Evolutionary conservation across 2,329 filamentous ascomycete genomes (phyloP).

Genomic region (Monosporascus sp.): DNA sequence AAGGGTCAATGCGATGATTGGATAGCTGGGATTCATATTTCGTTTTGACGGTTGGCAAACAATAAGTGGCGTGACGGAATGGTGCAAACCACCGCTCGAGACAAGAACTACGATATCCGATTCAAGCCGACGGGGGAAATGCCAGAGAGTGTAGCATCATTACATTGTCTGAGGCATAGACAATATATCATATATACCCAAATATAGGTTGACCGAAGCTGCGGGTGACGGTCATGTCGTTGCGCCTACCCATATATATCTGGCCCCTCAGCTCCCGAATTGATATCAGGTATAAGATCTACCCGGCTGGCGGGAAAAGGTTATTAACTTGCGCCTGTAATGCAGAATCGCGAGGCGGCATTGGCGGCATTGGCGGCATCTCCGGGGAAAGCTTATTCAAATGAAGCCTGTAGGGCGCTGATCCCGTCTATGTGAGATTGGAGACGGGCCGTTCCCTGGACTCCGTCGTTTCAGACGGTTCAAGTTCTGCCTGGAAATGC

Average conservation of each 20-base stretch:
- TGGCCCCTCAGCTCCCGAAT: background rate
- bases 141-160: no score
- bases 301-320: background rate
- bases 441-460: no score
- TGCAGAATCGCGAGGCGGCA: background rate
- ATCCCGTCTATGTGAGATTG: no score
- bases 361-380: background rate
- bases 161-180: background rate
- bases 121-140: no score
- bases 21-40: no score
- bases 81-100: no score
- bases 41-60: no score
- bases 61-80: no score
- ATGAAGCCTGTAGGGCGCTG: background rate
- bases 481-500: no score
- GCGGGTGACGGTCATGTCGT: background rate
- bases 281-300: background rate
- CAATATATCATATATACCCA: background rate
- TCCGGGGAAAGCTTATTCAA: background rate
- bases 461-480: no score
- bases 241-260: background rate
- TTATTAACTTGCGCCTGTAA: background rate
- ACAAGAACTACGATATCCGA: no score
- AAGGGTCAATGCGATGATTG: no score
- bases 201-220: background rate